These are phyloP conservation scores for Zygoascus meyerae DNA, from an alignment of 1,139 yeast genomes.

Conservation along the genomic window DNA sequence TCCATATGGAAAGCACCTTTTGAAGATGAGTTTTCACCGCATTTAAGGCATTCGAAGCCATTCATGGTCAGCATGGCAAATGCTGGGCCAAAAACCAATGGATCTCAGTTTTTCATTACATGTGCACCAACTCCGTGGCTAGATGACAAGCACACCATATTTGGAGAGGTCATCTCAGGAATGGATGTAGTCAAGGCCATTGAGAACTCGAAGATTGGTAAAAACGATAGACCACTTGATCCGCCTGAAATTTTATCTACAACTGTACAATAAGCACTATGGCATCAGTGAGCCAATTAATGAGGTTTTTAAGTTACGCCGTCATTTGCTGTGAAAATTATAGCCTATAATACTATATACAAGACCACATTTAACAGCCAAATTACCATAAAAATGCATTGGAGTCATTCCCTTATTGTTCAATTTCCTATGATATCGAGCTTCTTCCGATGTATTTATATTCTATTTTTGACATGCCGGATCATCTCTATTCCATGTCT, in stretches of 20 bases:
- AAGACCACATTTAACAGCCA: too few species aligned
- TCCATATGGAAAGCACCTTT: conserved; percentile 40
- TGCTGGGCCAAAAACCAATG: conserved; percentile 57
- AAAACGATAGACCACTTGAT: conserved; percentile 32
- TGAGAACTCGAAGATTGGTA: conserved; percentile 28
- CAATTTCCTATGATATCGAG: too few species aligned
- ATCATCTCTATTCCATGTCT: too few species aligned
- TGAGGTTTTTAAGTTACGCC: too few species aligned
- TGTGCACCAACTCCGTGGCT: conserved; percentile 42
- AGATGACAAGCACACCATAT: conserved; percentile 55
- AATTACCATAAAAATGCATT: too few species aligned
- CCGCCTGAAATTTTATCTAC: conserved; percentile 31
- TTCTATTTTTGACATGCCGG: too few species aligned
- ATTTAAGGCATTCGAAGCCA: conserved; percentile 39
- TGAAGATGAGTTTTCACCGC: conserved; percentile 41
- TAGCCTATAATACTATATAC: too few species aligned
- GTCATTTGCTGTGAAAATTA: too few species aligned
- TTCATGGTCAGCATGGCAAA: conserved; percentile 55
- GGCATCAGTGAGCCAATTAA: too few species aligned
- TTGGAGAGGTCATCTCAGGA: conserved; percentile 47
- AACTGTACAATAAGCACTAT: conserved; percentile 2
- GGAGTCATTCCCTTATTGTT: too few species aligned
- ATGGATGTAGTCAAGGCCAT: conserved; percentile 34
- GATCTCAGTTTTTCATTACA: conserved; percentile 59
- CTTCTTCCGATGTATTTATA: too few species aligned